phyloP scores from a whole-genome alignment of 805 yeast species.

The Ogataea ramenticola region DNA sequence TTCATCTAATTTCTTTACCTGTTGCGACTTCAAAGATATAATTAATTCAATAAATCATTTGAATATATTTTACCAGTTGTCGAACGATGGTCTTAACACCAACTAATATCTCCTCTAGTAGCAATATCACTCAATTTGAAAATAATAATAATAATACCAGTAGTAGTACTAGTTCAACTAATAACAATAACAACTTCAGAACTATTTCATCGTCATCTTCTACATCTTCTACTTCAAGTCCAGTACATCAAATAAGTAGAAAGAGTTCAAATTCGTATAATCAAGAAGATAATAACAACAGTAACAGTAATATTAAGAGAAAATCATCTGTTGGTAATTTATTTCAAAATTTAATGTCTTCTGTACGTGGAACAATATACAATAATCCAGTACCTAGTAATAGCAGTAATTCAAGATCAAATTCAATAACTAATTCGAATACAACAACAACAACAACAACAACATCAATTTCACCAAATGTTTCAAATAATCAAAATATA shows the following conservation, averaged over 20 bases:
- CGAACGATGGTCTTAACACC: background rate
- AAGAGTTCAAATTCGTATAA: background rate
- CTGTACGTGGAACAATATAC: constrained; percentile 12
- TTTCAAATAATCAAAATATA: background rate
- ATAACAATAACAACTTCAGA: no score
- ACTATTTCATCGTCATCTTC: no score
- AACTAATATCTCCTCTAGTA: no score
- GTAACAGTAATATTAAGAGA: constrained; percentile 4
- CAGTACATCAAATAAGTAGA: no score
- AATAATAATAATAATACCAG: no score
- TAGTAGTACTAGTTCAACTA: background rate
- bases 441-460: background rate
- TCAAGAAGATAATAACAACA: constrained; percentile 1
- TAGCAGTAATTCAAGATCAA: constrained; percentile 1
- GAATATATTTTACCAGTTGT: no score
- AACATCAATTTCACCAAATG: background rate
- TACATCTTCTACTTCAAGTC: no score
- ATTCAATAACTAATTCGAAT: background rate
- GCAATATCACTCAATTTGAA: no score
- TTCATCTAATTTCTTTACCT: no score
- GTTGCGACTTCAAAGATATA: no score
- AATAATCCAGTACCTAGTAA: background rate
- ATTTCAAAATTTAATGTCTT: constrained; percentile 18
- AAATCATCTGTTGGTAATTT: constrained; percentile 23
- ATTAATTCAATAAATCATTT: no score